Conservation (phyloP, 805 yeast genomes). For the Ogataea ramenticola region DNA sequence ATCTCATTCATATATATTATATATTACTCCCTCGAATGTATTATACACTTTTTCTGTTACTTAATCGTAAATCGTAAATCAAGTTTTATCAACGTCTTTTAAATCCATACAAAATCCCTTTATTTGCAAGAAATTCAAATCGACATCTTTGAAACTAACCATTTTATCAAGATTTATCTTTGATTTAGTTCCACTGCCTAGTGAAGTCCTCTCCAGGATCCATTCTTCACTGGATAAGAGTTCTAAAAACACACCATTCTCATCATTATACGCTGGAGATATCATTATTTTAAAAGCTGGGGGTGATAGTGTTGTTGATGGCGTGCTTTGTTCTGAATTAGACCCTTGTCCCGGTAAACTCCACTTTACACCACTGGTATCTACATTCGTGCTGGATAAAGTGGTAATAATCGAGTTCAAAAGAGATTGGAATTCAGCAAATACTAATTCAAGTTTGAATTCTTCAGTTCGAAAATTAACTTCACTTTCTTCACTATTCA, state of each 20-base stretch:
- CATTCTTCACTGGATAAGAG: conserved; percentile 14
- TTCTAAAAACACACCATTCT: conserved; percentile 8
- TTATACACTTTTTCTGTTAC: background rate
- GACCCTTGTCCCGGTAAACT: too few relatives aligned
- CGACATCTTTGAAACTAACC: conserved; percentile 7
- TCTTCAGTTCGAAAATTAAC: conserved; percentile 1
- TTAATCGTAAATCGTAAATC: background rate
- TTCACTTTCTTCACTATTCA: background rate
- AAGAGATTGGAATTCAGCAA: conserved; percentile 19
- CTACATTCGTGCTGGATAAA: background rate
- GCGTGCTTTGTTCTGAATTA: too few relatives aligned
- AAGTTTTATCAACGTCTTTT: conserved; percentile 3
- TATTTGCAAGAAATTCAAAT: conserved; percentile 18
- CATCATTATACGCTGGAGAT: conserved; percentile 6
- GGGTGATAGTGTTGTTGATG: too few relatives aligned
- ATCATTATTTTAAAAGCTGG: conserved; percentile 16
- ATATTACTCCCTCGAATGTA: background rate
- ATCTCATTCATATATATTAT: background rate
- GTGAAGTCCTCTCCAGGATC: conserved; percentile 13
- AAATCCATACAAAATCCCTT: conserved; percentile 13
- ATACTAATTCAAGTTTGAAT: conserved; percentile 9
- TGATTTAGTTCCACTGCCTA: too few relatives aligned
- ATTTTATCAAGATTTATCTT: background rate
- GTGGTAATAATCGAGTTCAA: conserved; percentile 18
- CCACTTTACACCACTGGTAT: background rate